Evolutionary conservation across 208 protist species (phyloP).

Genomic region (Leptomonas pyrrhocoris): DNA sequence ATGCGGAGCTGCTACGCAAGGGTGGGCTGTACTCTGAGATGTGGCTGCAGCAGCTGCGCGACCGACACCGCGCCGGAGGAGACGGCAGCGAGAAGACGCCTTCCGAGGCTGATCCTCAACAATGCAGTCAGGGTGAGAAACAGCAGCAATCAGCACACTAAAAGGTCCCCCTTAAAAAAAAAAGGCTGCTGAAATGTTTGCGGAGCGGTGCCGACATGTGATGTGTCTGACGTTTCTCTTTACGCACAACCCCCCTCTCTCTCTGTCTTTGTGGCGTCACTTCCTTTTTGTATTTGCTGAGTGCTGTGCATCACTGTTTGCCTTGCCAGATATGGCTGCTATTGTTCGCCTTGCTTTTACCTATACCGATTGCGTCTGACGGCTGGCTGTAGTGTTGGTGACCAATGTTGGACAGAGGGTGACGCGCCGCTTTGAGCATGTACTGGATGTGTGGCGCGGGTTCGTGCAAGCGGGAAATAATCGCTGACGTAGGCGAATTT

Average conservation of each 20-base stretch:
- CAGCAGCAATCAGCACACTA: background rate
- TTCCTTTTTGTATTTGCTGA: background rate
- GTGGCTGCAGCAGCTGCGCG: conserved; percentile 84
- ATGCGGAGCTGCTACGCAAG: conserved; percentile 80
- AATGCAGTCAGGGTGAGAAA: background rate
- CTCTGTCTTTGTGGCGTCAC: background rate
- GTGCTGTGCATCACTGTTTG: background rate
- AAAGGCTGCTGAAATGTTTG: too few relatives aligned
- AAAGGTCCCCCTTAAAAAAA: background rate
- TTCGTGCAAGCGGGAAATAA: too few relatives aligned
- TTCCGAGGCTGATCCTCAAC: background rate
- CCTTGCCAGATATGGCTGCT: background rate
- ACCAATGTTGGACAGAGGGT: background rate
- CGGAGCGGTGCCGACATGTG: too few relatives aligned
- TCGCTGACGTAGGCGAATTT: too few relatives aligned
- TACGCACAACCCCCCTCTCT: background rate
- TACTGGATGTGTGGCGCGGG: background rate
- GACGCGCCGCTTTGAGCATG: too few relatives aligned
- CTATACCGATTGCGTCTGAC: background rate
- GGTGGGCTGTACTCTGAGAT: conserved; percentile 81
- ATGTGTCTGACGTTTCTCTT: background rate
- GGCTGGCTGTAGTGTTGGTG: background rate
- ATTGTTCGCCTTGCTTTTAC: background rate
- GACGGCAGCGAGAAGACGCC: background rate
- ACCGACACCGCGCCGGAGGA: conserved; percentile 22